Evolutionary conservation across 192 early-diverging fungal genomes (phyloP), one percentile per base, ranked within the genome.

Genomic region (Rhizophagus sp.): DNA sequence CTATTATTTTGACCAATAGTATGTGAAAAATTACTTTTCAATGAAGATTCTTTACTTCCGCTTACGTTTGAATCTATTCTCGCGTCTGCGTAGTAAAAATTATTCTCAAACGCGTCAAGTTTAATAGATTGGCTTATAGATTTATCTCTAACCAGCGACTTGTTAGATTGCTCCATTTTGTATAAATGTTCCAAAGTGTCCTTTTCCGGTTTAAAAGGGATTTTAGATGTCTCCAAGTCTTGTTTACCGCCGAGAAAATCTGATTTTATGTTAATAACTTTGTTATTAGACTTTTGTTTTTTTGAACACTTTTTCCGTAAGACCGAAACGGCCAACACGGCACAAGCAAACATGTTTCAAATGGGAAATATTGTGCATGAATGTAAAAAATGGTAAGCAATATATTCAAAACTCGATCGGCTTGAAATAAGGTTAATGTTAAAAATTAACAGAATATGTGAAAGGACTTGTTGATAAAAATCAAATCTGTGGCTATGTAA

Each of bases 281-380:
- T 6, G 15, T 22, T 22, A 10, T 74, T 47, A 27, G 34, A 10
- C 4, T 74, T 74, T 74, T 19, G 39, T 44, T 74, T 74, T 74
- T 74, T 74, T 30, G 49, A 74, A 50, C 22, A 52, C 49, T 74
- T 74, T 36, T 74, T 74, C 50, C 25, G 72, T 39, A 24, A 74
- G 50, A 9, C 49, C 22, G 25, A 24, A 74, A 27, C 15, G 25
- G 25, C 72, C 72, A 74, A 36, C 24, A 74, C 30, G 49, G 72
- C 24, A 52, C 50, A 25, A 47, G 9, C 41, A 61, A 74, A 47
- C 72, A 74, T 74, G 19, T 11, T 74, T 74, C 12, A 74, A 52
- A 52, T 36, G 10, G 22, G 4, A 71, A 12, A 41, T 39, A 74
- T 12, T 61, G 17, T 24, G 39, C 50, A 74, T 61, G 72, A 74